Evolutionary conservation across 257 asterid species (phyloP), one percentile per base, ranked within the genome.

Genomic region (Penstemon newberryi): DNA sequence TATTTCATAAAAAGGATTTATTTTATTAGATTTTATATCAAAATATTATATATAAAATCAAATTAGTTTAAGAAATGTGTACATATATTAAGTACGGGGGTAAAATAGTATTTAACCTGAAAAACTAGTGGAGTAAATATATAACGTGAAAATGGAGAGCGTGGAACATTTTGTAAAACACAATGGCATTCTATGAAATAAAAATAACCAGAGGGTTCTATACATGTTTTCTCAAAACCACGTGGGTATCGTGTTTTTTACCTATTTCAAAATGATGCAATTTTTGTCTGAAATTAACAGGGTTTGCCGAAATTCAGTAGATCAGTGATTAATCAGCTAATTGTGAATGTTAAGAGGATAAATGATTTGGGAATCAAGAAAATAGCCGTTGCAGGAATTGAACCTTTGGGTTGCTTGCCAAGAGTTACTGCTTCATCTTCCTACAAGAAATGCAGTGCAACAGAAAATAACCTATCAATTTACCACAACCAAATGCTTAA

Each of bases 361-460:
- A 73, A 82, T 39, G 79, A 75, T 1, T 56, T 85, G 61, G 95
- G 95, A 44, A 81, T 82, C 4, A 65, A 47, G 53, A 89, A 81
- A 75, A 67, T 89, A 54, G 78, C 63, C 4, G 64, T 89, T 47
- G 82, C 88, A 4, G 75, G 87, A 8, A 41, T 89, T 65, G 75
- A 59, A 49, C 91, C 96, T 1, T 3, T 86, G 0, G 96, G 96
- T 0, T 89, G 95, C 60, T 71, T 85, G 68, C 95, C 95, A 10
- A 54, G 50, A 49, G 67, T 56, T 8, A 77, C 87, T 0, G 59
- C 70, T 13, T 37, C 76, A 44, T 18, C 9, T 63, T 70, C 82
- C 3, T 54, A 67, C 56, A 11, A 59, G 58, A 74, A 66, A 15
- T 89, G 96, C 84, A 75, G 72, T 36, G 72, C 70, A 50, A 8